Base-by-base conservation (phyloP, 2,329 filamentous ascomycete species). In the Diplodia sapinea region DNA sequence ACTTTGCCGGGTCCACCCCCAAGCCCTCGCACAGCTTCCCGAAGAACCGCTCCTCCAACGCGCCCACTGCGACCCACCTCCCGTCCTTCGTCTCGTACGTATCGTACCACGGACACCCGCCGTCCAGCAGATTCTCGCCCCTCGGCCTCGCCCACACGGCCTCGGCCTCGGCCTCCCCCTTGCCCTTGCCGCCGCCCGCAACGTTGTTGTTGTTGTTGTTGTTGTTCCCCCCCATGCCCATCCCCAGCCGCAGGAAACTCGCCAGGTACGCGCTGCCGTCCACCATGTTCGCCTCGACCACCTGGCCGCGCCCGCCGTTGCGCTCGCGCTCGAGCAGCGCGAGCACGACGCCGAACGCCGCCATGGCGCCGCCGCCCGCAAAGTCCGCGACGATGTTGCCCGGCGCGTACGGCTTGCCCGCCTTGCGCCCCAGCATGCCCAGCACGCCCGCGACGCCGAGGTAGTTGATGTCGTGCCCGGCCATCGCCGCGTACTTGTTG, bases 231-330 rank as follows among this genome's bases (percentile, higher is more conserved):
- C 84, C 83, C 31, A 33, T 7, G 23, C 23, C 43, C 43, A 47
- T 47, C 2, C 43, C 43, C 43, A 47, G 17, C n/a, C 94, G 84
- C 63, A 91, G 89, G 80, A 94, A 94, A 0, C 89, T 90, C 1
- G 90, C 89, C 31, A 98, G 81, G 78, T 94, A 94, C 43, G 88
- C 87, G 26, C 86, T 87, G 9, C 94, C 94, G 80, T 98, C 94
- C 13, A 97, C 94, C 94, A 98, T 98, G 78, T 96, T 97, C 17
- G 92, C 92, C 80, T 97, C 93, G 9, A 98, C 93, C 13, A 97
- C 89, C 80, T 97, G 94, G 0, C 94, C 94, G 2, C 80, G 81
- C 9, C 59, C 59, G 0, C 92, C 92, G 0, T 83, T 88, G 52
- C 79, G 81, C 59, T 84, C 81, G 40, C 93, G 83, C 15, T 88